Base-by-base conservation (phyloP, 306 rosid species). In the Coriaria nepalensis region DNA sequence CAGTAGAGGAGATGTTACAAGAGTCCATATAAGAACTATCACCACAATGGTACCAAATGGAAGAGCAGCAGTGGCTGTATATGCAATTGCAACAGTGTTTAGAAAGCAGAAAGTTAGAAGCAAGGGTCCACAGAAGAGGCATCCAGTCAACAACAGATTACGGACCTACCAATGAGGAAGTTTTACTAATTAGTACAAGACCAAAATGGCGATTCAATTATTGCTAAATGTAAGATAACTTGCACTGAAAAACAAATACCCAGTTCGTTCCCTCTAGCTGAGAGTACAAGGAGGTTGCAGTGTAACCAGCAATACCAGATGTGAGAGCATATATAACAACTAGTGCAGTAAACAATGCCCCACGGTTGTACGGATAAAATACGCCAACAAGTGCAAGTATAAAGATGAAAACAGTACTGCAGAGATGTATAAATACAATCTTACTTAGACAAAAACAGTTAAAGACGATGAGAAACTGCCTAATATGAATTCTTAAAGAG, bases 301-400 rank as follows among this genome's bases (percentile, higher is more conserved):
- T 60, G 36, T 84, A 84, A 53, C 97, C 97, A 2, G 97, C 93
- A 54, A 88, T 74, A 37, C 90, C 95, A n/a, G 97, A 88, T 43
- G 95, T 88, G 20, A 81, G 95, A 0, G 97, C 93, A 70, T 88
- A 83, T 52, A 83, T 81, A 57, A 83, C 95, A 52, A 88, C 82
- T 45, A 88, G 77, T 55, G 97, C 94, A 8, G 95, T 88, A 47
- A 74, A 83, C 2, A 88, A 47, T 11, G 95, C 90, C 32, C 97
- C 97, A 20, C 93, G 86, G 57, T 88, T 88, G 90, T 84, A 84
- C 0, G 97, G 95, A 69, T 88, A 84, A 61, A 88, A 88, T 48
- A 88, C 90, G 33, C 95, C 97, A 60, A 84, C 88, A 59, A 88
- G 93, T 0, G 95, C 97, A 29, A 88, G 70, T 49, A 81, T 35